Base-by-base conservation (phyloP, 495 filamentous ascomycete species). In the Talaromyces borbonicus region DNA sequence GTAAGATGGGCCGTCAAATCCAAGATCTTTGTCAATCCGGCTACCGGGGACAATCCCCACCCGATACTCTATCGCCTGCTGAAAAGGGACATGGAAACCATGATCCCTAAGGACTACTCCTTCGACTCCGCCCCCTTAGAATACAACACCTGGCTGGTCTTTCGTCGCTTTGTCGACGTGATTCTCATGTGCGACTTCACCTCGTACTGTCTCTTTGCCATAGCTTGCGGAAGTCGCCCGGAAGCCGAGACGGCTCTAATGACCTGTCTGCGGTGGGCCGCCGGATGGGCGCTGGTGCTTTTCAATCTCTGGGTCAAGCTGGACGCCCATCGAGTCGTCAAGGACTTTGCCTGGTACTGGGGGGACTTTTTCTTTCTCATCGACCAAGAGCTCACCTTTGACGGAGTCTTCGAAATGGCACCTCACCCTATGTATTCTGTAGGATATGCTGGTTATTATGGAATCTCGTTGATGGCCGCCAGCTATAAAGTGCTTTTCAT, bases 341-440 rank as follows among this genome's bases (percentile, higher is more conserved):
- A 97, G 67, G 93, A 98, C 61, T 98, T 87, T 68, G 92, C 92
- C 16, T 98, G 92, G 92, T 98, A 97, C 67, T 98, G 92, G 92
- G 92, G 92, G 43, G 92, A 98, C 58, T 98, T 97, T 68, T 98
- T 98, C 73, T 98, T 87, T 68, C 81, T 98, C 60, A 87, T 97
- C 58, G 93, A 98, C 61, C 88, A 96, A 60, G 87, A 96, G 59
- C 73, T 98, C 56, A 96, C 92, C 25, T 97, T 98, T 53, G 93
- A 98, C 58, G 93, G 93, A 38, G 90, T 97, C 44, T 98, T 96
- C 60, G 92, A 98, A 65, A 94, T 98, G 85, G 92, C 93, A 36
- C 92, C 92, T 19, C 92, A 98, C 62, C 92, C 92, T 31, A 98
- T 98, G 92, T 98, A 98, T 69, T 94, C 90, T 35, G 89, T 98